These are phyloP conservation scores for Mallotus japonicus DNA, from an alignment of 441 rosid genomes.

Conservation along the genomic window DNA sequence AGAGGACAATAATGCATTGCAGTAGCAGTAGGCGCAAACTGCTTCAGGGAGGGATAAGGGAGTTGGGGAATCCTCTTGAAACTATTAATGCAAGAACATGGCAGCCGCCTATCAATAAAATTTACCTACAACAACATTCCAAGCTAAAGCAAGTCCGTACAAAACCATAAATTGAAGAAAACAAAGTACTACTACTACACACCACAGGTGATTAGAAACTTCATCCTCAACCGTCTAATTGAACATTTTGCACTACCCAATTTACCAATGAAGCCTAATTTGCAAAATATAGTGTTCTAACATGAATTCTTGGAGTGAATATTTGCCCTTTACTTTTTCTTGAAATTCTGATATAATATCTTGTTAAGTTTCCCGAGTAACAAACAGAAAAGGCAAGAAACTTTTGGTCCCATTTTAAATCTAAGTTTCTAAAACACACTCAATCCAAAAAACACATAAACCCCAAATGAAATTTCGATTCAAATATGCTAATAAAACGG, in stretches of 20 bases:
- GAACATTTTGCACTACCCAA: not conserved
- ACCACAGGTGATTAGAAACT: not conserved
- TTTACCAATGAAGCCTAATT: not conserved
- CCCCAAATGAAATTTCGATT: not conserved
- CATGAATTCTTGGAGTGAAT: not conserved
- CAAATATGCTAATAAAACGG: not conserved
- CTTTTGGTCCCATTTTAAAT: not conserved
- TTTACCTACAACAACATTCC: constrained; percentile 38
- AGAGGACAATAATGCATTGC: constrained; percentile 18
- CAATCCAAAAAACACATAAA: not conserved
- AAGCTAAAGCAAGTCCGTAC: not conserved
- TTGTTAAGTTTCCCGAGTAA: not conserved
- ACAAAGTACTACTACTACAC: not conserved
- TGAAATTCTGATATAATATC: not conserved
- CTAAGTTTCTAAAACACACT: not conserved
- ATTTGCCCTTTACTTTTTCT: not conserved
- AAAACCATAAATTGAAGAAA: not conserved
- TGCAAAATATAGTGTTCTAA: not conserved
- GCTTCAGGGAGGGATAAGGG: constrained; percentile 24
- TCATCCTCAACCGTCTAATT: not conserved
- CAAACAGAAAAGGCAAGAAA: not conserved
- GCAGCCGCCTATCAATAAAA: constrained; percentile 32
- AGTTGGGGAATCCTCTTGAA: constrained; percentile 30
- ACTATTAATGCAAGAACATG: constrained; percentile 32
- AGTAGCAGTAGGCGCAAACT: constrained; percentile 26